Percentiles rank a stretch among this genome's conserved stretches.
These are phyloP conservation scores for Carex sylvatica DNA, from an alignment of 202 grass and related monocot species.

Conservation along the genomic window DNA sequence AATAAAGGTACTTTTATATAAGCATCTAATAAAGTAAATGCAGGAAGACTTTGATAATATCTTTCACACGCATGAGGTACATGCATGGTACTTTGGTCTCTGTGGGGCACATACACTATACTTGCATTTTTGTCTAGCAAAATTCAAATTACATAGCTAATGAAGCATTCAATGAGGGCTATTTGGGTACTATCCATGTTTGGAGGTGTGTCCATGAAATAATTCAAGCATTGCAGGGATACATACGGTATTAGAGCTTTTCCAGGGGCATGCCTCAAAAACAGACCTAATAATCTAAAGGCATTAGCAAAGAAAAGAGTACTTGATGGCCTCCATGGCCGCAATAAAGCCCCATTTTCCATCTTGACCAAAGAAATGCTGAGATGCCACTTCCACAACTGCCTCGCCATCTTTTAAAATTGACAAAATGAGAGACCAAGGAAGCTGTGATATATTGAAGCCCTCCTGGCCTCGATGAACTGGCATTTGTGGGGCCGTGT, in stretches of 20 bases:
- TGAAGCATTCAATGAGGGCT: not conserved
- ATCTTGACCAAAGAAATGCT: conserved; percentile 80
- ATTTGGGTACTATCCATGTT: not conserved
- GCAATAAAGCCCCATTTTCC: conserved; percentile 88
- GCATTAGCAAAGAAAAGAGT: conserved; percentile 33
- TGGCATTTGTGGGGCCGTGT: conserved; percentile 36
- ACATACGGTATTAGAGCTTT: not conserved
- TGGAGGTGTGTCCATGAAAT: not conserved
- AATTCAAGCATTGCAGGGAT: not conserved
- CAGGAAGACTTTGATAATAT: not conserved
- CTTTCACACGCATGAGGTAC: not conserved
- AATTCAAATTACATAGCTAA: not conserved
- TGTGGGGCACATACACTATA: not conserved
- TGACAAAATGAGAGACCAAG: conserved; percentile 80
- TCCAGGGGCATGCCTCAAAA: not conserved
- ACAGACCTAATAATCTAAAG: not conserved
- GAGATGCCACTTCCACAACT: conserved; percentile 84
- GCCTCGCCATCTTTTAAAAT: conserved; percentile 86
- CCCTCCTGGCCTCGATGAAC: conserved; percentile 30
- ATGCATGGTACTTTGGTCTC: not conserved
- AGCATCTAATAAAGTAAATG: not conserved
- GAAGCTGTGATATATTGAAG: conserved; percentile 32
- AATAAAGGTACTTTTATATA: not conserved
- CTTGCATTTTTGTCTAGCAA: not conserved
- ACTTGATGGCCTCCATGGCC: conserved; percentile 83